Conservation (phyloP, 2,329 filamentous ascomycete genomes). For the Trichoderma guizhouense region DNA sequence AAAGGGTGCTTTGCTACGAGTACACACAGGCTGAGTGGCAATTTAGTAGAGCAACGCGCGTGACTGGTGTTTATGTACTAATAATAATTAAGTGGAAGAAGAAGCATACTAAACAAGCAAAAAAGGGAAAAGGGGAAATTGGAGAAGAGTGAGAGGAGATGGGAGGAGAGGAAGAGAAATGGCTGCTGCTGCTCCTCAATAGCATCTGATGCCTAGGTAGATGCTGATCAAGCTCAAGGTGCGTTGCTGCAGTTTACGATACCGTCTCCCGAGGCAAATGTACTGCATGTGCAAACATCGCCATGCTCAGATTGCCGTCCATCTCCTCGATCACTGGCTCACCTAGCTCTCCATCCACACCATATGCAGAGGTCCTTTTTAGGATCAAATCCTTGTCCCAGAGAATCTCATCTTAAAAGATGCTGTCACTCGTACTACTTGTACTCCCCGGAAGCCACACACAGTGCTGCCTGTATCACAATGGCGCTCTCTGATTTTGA, state of each 20-base stretch:
- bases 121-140: neutral
- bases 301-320: neutral
- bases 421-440: neutral
- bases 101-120: neutral
- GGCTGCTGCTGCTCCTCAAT: neutral
- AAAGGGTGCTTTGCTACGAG: neutral
- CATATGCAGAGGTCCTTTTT: neutral
- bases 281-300: neutral
- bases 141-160: neutral
- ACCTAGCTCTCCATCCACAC: neutral
- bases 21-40: neutral
- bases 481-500: neutral
- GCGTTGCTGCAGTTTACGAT: neutral
- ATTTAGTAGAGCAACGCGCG: neutral
- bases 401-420: neutral
- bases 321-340: neutral
- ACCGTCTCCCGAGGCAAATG: neutral
- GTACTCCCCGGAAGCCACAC: neutral
- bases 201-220: neutral
- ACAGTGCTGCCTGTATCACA: neutral
- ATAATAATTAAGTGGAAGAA: neutral
- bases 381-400: neutral
- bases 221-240: neutral
- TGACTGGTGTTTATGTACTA: neutral
- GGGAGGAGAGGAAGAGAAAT: too few relatives aligned